phyloP scores from a whole-genome alignment of 257 asterid genomes.

The Solanum chiquidenum region DNA sequence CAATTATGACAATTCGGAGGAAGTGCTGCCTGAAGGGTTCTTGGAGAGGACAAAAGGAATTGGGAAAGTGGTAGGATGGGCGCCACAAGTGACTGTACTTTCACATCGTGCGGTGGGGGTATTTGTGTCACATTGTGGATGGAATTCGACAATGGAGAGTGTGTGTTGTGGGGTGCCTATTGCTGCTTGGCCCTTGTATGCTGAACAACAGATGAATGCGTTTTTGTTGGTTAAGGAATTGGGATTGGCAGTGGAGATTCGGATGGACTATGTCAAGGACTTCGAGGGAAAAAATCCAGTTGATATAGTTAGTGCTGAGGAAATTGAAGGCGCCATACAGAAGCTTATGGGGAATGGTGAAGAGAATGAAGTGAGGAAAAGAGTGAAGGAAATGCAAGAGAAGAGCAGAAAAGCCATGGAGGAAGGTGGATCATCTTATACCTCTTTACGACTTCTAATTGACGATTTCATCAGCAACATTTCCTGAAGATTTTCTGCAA shows the following conservation, averaged over 20 bases:
- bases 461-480: background rate
- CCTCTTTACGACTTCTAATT: background rate
- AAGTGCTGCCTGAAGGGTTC: slow-evolving; percentile 19
- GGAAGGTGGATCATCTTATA: background rate
- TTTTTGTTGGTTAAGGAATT: slow-evolving; percentile 3
- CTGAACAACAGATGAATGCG: slow-evolving; percentile 5
- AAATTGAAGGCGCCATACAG: background rate
- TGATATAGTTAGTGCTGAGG: background rate
- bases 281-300: background rate
- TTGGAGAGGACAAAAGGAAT: slow-evolving; percentile 8
- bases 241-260: background rate
- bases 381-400: background rate
- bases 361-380: background rate
- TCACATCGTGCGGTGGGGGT: background rate
- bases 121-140: background rate
- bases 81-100: background rate
- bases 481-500: background rate
- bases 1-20: background rate
- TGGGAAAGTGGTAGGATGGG: slow-evolving; percentile 2
- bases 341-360: background rate
- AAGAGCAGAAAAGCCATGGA: background rate
- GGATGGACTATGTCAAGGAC: background rate
- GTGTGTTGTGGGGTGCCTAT: slow-evolving; percentile 6
- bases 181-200: slow-evolving; percentile 7
- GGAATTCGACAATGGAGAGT: slow-evolving; percentile 5